Evolutionary conservation across 2,329 filamentous ascomycete genomes (phyloP), one percentile per base, ranked within the genome.

Genomic region (Didymella lethalis): DNA sequence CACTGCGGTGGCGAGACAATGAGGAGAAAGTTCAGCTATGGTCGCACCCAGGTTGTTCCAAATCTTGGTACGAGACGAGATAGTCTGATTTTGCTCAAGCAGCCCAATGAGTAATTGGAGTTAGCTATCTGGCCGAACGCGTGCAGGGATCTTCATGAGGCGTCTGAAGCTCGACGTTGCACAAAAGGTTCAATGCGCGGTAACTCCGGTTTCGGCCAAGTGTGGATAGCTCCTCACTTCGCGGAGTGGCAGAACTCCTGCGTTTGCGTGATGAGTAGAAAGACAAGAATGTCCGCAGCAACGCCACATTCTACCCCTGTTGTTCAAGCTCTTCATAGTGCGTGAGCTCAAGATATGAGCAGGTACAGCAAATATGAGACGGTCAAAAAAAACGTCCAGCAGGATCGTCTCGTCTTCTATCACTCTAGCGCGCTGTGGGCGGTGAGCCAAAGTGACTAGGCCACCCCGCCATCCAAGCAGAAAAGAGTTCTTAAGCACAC

Each of bases 401-500:
- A 54, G 32, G 41, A 54, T 59, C 46, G 51, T 51, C 56, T 43
- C 50, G 47, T 59, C 56, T 45, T 50, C 34, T 20, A 59, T 43
- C 5, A 26, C 23, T 28, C 46, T 59, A 59, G 56, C 51, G 56
- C 41, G 12, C 25, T 12, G 34, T 20, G 11, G 57, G 57, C 57
- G 57, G 57, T 60, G 57, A 60, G 52, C 43, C 43, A 48, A 59
- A 55, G 52, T 20, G 57, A 40, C 52, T 55, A 55, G 57, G 47
- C 11, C 40, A 64, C 66, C 69, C 71, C 68, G 65, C 69, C 56
- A 46, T 59, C 60, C 63, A 60, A 40, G 59, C 66, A 67, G 64
- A 71, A 72, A 74, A 69, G 61, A 63, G 63, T 67, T 63, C 57
- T 71, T 69, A 74, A 76, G 73, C 74, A 75, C 74, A 75, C 68